phyloP scores from a whole-genome alignment of 2,329 filamentous ascomycete genomes.

The Trichoderma citrinoviride region DNA sequence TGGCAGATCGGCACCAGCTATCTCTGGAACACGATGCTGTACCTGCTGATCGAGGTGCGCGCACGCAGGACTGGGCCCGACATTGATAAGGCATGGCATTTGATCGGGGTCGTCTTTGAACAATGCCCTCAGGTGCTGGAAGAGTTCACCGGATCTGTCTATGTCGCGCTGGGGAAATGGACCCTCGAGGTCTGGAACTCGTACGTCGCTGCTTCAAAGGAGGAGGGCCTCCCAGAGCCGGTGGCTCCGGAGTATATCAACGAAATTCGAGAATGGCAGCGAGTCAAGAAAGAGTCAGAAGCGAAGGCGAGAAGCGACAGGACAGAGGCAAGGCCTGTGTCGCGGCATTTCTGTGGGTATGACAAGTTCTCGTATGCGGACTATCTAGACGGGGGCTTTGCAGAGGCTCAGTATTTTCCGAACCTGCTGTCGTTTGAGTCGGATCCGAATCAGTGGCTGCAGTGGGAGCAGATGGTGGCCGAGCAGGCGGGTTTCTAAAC shows the following conservation, averaged over 20 bases:
- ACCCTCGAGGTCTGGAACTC: constrained; percentile 3
- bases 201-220: background rate
- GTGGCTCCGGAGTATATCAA: background rate
- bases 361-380: background rate
- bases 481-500: background rate
- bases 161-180: constrained; percentile 6
- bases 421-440: constrained; percentile 1
- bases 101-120: background rate
- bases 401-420: background rate
- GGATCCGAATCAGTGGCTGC: constrained; percentile 5
- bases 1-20: constrained; percentile 17
- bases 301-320: background rate
- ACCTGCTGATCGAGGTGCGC: constrained; percentile 12
- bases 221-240: background rate
- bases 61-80: background rate
- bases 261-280: background rate
- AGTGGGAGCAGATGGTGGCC: constrained; percentile 5
- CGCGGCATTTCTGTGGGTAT: background rate
- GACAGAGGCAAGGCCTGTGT: background rate
- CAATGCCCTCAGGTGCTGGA: background rate
- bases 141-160: constrained; percentile 1
- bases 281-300: background rate
- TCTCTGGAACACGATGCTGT: constrained; percentile 13
- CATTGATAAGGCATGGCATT: background rate
- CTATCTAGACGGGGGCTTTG: background rate